Base-by-base conservation (phyloP, 768 basidiomycete genomes). In the Suillus luteus region DNA sequence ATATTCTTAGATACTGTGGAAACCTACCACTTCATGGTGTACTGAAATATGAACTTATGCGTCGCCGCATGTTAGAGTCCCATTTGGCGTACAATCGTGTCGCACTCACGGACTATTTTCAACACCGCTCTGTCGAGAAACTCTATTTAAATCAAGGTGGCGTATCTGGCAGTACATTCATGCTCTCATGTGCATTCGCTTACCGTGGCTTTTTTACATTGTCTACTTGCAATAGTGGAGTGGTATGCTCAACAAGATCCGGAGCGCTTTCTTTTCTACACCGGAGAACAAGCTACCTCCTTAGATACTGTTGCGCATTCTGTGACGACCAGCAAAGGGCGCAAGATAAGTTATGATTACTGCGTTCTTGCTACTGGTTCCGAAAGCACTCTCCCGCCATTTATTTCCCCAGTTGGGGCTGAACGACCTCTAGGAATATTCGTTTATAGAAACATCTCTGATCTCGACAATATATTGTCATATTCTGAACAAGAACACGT, bases 281-380 rank as follows among this genome's bases (percentile, higher is more conserved):
- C 79, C 2, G 77, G 79, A n/a, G 85, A 87, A 73, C 72, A 75
- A 24, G 82, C 84, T 12, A 77, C 73, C 17, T 72, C 74, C 27
- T 68, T 83, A 44, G 77, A 79, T 61, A 72, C 76, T 0, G 73
- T 70, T 8, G 71, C 76, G 22, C 78, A 82, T 61, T 77, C 74
- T n/a, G 82, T 83, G 2, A 78, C 77, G 35, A 85, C 85, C 5
- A 79, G 76, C 70, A 81, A 79, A 49, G 78, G 77, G 35, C 76
- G 80, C 11, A 74, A 71, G 35, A 72, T 86, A 66, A 64, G 70
- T 57, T 91, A 90, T 69, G 86, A 89, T 69, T 81, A 82, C 59
- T 88, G 88, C 55, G 77, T 91, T 27, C 75, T 92, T 40, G 86
- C 89, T 1, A 91, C 91, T 0, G 91, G 91, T 1, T 91, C 89